Percentiles rank a stretch among this genome's conserved stretches.
phyloP scores from a whole-genome alignment of 352 stramenopile genomes.

The Globisporangium parvum region DNA sequence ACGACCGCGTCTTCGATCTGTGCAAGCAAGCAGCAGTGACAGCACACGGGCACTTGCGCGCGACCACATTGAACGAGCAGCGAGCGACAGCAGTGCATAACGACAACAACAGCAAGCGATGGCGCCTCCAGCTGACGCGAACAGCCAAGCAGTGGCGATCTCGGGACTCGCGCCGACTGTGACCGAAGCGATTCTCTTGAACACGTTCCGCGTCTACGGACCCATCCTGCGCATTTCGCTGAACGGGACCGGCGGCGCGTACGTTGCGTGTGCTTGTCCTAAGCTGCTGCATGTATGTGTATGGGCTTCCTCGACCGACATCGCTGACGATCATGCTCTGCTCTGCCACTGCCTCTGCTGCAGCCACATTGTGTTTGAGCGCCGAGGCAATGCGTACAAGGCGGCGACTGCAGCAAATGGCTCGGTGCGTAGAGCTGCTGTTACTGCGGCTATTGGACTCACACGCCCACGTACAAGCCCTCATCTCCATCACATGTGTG shows the following conservation, averaged over 20 bases:
- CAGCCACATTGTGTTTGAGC: constrained; percentile 38
- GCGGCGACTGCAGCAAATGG: constrained; percentile 39
- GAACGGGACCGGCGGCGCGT: constrained; percentile 45
- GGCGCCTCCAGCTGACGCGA: neutral
- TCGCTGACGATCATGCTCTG: neutral
- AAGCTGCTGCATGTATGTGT: neutral
- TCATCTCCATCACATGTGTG: neutral
- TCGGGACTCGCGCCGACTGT: constrained; percentile 38
- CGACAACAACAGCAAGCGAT: neutral
- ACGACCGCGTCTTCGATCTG: no score
- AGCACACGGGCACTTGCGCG: no score
- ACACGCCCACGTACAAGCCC: neutral
- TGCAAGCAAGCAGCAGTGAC: no score
- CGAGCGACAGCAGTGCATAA: neutral
- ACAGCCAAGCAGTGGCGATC: constrained; percentile 12
- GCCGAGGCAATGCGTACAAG: constrained; percentile 24
- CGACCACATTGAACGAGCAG: neutral
- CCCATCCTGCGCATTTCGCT: constrained; percentile 43
- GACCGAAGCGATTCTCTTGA: constrained; percentile 35
- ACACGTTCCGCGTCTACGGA: constrained; percentile 55
- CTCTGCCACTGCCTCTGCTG: neutral
- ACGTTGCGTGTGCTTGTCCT: constrained; percentile 12
- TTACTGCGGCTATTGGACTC: neutral
- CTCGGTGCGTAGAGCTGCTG: constrained; percentile 17
- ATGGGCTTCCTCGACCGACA: neutral